Base-by-base conservation (phyloP, 2,329 filamentous ascomycete species). In the Aspergillus bombycis region DNA sequence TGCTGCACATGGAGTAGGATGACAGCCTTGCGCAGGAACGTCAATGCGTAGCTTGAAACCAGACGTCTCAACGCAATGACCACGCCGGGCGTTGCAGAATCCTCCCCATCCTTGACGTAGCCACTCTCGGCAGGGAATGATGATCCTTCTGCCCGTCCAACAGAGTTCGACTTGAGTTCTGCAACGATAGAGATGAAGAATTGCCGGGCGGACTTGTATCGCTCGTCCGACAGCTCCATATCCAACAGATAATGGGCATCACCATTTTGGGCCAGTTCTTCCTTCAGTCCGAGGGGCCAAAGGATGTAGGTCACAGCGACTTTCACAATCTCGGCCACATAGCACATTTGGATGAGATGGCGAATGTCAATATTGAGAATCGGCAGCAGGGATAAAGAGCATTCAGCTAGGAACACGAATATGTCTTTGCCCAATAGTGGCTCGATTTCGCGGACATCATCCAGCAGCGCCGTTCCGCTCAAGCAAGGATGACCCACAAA, bases 261-360 rank as follows among this genome's bases (percentile, higher is more conserved):
- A 19, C 70, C 72, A 30, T 76, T 69, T 12, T 69, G 66, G 7
- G 70, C 68, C 36, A 78, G 58, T 59, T 77, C 76, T 57, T 76
- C 73, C 62, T 75, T 76, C 55, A 80, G 64, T 0, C 73, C 77
- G 5, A 75, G 62, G 6, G 79, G 76, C 63, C 77, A 77, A 26
- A 79, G 69, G 43, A 80, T 78, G 72, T 86, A 87, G 9, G 85
- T 82, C 16, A 88, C 74, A 19, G 93, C 85, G 7, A 93, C 89
- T 79, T 96, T 96, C 64, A 96, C 88, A 62, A 99, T 88, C 78
- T 99, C 95, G 3, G 92, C 92, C 61, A 96, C 84, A 74, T 96
- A 97, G 79, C 93, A 97, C 53, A 98, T 82, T 43, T 91, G 89
- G 57, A 98, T 79, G 58, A 98, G 78, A 75, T 97, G 91, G 46